These are phyloP conservation scores for Protostelium mycophagum DNA, from an alignment of 78 protist genomes.

Conservation along the genomic window DNA sequence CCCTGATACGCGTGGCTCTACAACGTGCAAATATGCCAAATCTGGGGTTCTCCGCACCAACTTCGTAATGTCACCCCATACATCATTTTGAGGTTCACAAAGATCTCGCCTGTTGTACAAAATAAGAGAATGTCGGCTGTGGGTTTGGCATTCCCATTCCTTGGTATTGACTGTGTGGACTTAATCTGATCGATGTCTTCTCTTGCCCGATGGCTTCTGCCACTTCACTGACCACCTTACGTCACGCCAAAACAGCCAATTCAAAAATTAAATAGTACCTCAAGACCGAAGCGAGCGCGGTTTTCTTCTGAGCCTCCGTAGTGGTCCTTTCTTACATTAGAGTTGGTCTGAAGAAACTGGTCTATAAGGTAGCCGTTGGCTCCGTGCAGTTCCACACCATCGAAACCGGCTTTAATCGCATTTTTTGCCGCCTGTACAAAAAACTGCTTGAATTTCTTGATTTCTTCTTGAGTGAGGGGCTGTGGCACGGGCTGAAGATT, in stretches of 20 bases:
- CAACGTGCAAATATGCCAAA: not conserved
- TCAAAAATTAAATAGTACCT: not conserved
- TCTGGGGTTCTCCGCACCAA: not conserved
- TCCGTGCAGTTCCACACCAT: slow-evolving; percentile 85
- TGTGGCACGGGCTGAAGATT: too few relatives aligned
- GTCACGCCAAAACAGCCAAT: not conserved
- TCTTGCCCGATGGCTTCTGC: not conserved
- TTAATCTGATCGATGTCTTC: not conserved
- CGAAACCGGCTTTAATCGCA: slow-evolving; percentile 74
- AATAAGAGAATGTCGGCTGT: not conserved
- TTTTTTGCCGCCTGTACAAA: not conserved
- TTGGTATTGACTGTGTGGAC: not conserved
- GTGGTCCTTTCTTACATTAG: slow-evolving; percentile 80
- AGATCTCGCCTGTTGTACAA: not conserved
- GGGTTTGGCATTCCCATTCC: not conserved
- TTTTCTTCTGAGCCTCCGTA: slow-evolving; percentile 83
- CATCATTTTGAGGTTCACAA: too few relatives aligned
- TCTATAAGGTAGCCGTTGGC: slow-evolving; percentile 88
- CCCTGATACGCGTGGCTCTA: not conserved
- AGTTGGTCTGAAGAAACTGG: slow-evolving; percentile 49
- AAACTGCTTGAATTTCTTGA: not conserved
- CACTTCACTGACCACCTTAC: not conserved
- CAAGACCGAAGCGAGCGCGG: slow-evolving; percentile 52
- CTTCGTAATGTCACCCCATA: not conserved
- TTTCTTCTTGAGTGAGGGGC: not conserved